Base-by-base conservation (phyloP, 164 flowering plant species). In the Piper betle region DNA sequence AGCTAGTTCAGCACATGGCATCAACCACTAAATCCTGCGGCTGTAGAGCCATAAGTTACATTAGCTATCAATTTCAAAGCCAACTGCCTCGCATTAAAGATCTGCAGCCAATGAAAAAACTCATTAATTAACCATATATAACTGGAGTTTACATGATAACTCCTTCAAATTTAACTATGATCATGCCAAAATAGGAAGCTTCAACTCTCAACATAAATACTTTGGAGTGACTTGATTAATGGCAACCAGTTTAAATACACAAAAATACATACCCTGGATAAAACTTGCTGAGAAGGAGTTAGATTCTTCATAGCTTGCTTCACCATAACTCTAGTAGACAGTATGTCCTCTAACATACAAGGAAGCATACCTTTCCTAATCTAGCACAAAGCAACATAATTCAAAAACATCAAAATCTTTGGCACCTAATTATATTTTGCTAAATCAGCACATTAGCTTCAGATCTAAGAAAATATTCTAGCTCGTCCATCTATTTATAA, bases 21-120 rank as follows among this genome's bases (percentile, higher is more conserved):
- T 94, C 97, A 97, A 53, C 99, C 99, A 78, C 99, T 91, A 75
- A 88, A 91, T 42, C 96, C 99, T 75, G 99, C 99, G 66, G 99
- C 99, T 50, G 99, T 86, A 66, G 86, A 94, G 40, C 99, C 99
- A 73, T 94, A 94, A 5, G 97, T 94, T 19, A 94, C 99, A 76
- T 94, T 94, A 64, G 97, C 79, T 75, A 94, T 94, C 66, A 94
- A 75, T 80, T 94, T 94, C 75, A 94, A 64, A 67, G 99, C 99
- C 69, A 94, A 95, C 72, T 94, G 97, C 69, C 99, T 85, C 42
- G 99, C 87, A 73, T 94, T 80, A 62, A 84, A 84, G 77, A 94
- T 86, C 97, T 89, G 84, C n/a, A 58, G 46, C 17, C 3, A 37
- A 37, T 38, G 4, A 58, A 39, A n/a, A 20, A 53, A 20, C 39